phyloP scores from a whole-genome alignment of 1,284 basidiomycete genomes.

The Naganishia sp. region DNA sequence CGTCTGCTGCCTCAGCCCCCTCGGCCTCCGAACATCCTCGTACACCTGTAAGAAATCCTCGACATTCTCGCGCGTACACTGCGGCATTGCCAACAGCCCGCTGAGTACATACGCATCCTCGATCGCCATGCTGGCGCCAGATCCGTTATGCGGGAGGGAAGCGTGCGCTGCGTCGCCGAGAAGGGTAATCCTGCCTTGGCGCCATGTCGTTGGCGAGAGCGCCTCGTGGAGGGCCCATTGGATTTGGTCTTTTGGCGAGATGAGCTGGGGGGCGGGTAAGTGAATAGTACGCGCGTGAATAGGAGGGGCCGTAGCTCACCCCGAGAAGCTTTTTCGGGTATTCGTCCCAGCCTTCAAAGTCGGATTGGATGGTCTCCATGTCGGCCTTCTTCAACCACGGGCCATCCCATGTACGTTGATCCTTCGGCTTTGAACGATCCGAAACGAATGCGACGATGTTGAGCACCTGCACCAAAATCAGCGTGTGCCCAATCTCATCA shows the following conservation, averaged over 20 bases:
- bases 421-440: slow-evolving; percentile 54
- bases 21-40: slow-evolving; percentile 28
- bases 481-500: neutral
- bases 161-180: slow-evolving; percentile 66
- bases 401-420: slow-evolving; percentile 48
- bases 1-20: slow-evolving; percentile 23
- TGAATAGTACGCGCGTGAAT: neutral
- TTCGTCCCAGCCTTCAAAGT: slow-evolving; percentile 59
- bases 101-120: slow-evolving; percentile 57
- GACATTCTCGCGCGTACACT: slow-evolving; percentile 57
- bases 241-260: slow-evolving; percentile 56
- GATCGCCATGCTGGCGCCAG: slow-evolving; percentile 41
- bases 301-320: slow-evolving; percentile 14
- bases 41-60: slow-evolving; percentile 38
- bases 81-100: slow-evolving; percentile 58
- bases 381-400: slow-evolving; percentile 59
- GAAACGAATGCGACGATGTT: slow-evolving; percentile 62
- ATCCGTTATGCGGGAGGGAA: slow-evolving; percentile 51
- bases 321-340: slow-evolving; percentile 56
- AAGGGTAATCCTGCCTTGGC: slow-evolving; percentile 59
- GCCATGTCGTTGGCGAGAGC: slow-evolving; percentile 59
- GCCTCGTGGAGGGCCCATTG: slow-evolving; percentile 66
- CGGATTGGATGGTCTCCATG: slow-evolving; percentile 57
- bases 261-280: slow-evolving; percentile 41
- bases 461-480: slow-evolving; percentile 48